Evolutionary conservation across 208 protist species (phyloP), one percentile per base, ranked within the genome.

Genomic region (Naegleria gruberi): DNA sequence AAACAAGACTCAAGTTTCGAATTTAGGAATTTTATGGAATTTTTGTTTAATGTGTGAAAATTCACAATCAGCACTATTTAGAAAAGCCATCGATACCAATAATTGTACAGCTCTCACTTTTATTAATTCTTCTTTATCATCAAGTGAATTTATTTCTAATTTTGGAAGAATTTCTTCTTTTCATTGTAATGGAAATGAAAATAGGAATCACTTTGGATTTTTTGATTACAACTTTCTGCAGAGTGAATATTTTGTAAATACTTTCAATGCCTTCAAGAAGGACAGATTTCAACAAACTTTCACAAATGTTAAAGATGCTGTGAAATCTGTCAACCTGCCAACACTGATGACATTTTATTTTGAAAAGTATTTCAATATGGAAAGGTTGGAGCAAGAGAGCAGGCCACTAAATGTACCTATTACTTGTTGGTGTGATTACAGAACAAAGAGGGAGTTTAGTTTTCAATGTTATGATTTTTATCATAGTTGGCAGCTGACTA

Each of bases 381-480:
- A n/a, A n/a, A n/a, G n/a, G n/a, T n/a, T n/a, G n/a, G n/a, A n/a
- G n/a, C n/a, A n/a, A n/a, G n/a, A n/a, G n/a, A n/a, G n/a, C n/a
- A n/a, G 7, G 12, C 55, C 55, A 17, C 26, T 74, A n/a, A 30
- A 74, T 5, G 23, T 74, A n/a, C 55, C 55, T n/a, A 74, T 74
- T 5, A 74, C 23, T 3, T 74, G 55, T 74, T n/a, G 6, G 4
- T 74, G 55, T 74, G 55, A n/a, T n/a, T 74, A n/a, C 23, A 3
- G 26, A n/a, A 5, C 23, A n/a, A 30, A 74, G 26, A 74, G 26
- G 19, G 26, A n/a, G 5, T 74, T 74, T 6, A 6, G 15, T 74
- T 74, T 74, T 74, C 55, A 74, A n/a, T 74, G 55, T 74, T 3
- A 74, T n/a, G 55, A 74, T 74, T 74, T n/a, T 74, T n/a, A 74